Base-by-base conservation (phyloP, 306 rosid genomes). In the Senna tora region DNA sequence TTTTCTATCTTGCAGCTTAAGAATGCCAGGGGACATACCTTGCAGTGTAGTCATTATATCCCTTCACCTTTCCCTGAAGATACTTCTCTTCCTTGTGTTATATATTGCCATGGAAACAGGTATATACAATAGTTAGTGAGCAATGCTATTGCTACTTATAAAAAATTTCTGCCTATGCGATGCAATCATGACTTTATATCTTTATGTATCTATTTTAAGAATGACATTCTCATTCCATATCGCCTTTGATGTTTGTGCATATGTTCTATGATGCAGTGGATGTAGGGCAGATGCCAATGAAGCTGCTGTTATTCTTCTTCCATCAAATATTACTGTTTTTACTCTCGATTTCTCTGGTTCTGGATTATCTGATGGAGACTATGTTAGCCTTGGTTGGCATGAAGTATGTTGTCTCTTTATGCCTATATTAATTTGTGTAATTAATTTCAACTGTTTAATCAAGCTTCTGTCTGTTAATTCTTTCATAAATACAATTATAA, bases 381-480 rank as follows among this genome's bases (percentile, higher is more conserved):
- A 88, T 67, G 97, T 91, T 79, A 94, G 97, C 90, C 99, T 94
- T 75, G 99, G 99, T 82, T 94, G 99, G 99, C 99, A 94, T 78
- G 99, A 94, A 88, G 98, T 94, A 83, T 71, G 77, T 62, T 39
- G 10, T 60, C 61, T 74, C 72, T 63, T 71, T 79, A 52, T 72
- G 64, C 46, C 71, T 69, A 75, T 52, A 45, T 53, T 12, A 34
- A 64, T 51, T 74, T 59, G 15, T 65, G 63, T 30, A 64, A 68
- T 32, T 73, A 49, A 60, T 74, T 73, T 81, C 59, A 55, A 36
- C 49, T 71, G 42, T 45, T 33, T 56, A 58, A 71, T 56, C 56
- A 38, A 43, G 74, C 59, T 77, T 57, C 60, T 64, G 63, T 43
- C 32, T 78, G 17, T 56, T 72, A 46, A n/a, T 12, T 60, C 69